Conservation (phyloP, 2,329 filamentous ascomycete genomes). For the Exophiala phaeomuriformis region DNA sequence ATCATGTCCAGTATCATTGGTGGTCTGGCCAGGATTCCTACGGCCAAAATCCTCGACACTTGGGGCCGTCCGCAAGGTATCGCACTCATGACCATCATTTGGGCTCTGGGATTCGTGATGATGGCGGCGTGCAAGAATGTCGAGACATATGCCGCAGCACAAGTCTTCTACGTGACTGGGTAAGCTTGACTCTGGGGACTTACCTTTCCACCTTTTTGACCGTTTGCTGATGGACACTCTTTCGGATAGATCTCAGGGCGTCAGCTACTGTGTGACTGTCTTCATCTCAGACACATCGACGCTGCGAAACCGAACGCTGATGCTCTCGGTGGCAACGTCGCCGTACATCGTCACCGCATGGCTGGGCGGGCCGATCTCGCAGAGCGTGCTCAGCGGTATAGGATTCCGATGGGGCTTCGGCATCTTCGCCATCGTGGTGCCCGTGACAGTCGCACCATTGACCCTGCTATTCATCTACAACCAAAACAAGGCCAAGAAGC, state of each 20-base stretch:
- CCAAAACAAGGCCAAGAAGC: slow-evolving; percentile 52
- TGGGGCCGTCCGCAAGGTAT: slow-evolving; percentile 55
- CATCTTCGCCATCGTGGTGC: slow-evolving; percentile 23
- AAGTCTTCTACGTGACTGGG: slow-evolving; percentile 42
- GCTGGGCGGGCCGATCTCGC: slow-evolving; percentile 19
- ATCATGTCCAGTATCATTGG: slow-evolving; percentile 50
- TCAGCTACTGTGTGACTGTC: slow-evolving; percentile 26
- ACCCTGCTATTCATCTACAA: slow-evolving; percentile 50
- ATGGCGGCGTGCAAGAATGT: slow-evolving; percentile 55
- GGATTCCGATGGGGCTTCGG: slow-evolving; percentile 27
- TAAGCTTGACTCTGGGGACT: background rate
- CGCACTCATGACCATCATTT: slow-evolving; percentile 38
- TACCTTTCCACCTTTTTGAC: too few species aligned
- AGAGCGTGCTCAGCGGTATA: slow-evolving; percentile 15
- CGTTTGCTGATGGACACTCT: too few species aligned
- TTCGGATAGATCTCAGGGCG: slow-evolving; percentile 5
- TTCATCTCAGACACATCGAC: slow-evolving; percentile 32
- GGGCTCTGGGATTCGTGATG: slow-evolving; percentile 46
- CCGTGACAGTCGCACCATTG: slow-evolving; percentile 10
- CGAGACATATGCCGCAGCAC: slow-evolving; percentile 53
- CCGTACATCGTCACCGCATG: slow-evolving; percentile 29
- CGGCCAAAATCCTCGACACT: slow-evolving; percentile 55
- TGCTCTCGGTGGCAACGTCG: slow-evolving; percentile 27
- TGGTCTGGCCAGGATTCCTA: slow-evolving; percentile 50
- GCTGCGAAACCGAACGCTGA: slow-evolving; percentile 18